Evolutionary conservation across 2,329 filamentous ascomycete genomes (phyloP).

Genomic region (Curvularia eragrostidis): DNA sequence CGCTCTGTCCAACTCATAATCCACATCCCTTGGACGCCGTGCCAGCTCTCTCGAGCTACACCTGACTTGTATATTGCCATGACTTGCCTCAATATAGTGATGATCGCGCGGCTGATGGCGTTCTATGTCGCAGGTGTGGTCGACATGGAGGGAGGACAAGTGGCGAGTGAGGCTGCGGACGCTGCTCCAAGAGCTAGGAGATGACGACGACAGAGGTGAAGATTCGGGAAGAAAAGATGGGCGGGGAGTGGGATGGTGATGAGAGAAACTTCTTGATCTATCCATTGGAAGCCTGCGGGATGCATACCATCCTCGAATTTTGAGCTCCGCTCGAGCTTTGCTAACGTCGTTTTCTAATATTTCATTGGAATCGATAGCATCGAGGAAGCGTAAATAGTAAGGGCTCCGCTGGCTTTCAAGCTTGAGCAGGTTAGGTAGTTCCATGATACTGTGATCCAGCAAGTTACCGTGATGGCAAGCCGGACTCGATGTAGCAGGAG

Average conservation of each 20-base stretch:
- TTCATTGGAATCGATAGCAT: constrained; percentile 22
- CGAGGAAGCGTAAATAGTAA: constrained; percentile 23
- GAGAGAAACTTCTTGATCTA: neutral
- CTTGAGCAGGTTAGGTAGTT: constrained; percentile 33
- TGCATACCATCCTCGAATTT: constrained; percentile 16
- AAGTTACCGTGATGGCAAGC: neutral
- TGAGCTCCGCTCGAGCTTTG: constrained; percentile 28
- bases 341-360: constrained; percentile 33
- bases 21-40: neutral
- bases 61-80: neutral
- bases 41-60: constrained; percentile 2
- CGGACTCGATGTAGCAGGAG: constrained; percentile 4
- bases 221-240: neutral
- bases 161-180: neutral
- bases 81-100: neutral
- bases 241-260: neutral
- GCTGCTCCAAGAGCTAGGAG: neutral
- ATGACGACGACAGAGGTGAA: neutral
- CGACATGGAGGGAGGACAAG: neutral
- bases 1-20: constrained; percentile 7
- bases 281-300: neutral
- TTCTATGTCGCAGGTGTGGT: neutral
- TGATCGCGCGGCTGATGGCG: neutral
- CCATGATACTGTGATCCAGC: constrained; percentile 2
- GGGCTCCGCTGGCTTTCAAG: constrained; percentile 27